A percentile compares a stretch with the other conserved stretches of the same genome.
Conservation (phyloP, 306 rosid genomes). For the Pterocarpus macrocarpus region DNA sequence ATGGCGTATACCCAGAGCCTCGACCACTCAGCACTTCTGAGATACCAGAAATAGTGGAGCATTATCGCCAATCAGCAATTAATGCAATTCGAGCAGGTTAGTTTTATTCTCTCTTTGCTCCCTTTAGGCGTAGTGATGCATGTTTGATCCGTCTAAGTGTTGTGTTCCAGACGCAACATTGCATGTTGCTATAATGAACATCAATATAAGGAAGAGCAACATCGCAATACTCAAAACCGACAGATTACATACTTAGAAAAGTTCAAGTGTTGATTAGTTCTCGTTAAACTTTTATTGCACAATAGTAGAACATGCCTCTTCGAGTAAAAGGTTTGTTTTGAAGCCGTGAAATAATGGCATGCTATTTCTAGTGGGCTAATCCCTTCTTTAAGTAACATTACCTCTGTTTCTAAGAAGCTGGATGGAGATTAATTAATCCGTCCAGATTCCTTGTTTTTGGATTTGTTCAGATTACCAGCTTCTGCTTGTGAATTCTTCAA, state of each 20-base stretch:
- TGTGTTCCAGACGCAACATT: neutral
- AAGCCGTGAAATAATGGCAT: slow-evolving; percentile 1
- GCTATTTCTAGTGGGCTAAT: neutral
- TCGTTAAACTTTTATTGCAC: neutral
- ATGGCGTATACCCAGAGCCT: slow-evolving; percentile 73
- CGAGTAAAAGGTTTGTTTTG: neutral
- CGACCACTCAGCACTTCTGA: slow-evolving; percentile 60
- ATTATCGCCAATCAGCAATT: slow-evolving; percentile 64
- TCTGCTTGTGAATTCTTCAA: slow-evolving; percentile 8
- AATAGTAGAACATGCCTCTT: neutral
- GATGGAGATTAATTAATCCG: neutral
- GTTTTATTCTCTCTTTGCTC: neutral
- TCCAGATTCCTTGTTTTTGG: neutral
- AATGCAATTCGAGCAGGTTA: slow-evolving; percentile 78
- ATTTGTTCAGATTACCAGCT: neutral
- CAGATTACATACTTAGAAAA: neutral
- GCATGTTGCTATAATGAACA: neutral
- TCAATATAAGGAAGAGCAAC: neutral
- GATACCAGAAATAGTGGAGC: slow-evolving; percentile 73
- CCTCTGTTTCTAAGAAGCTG: slow-evolving; percentile 5
- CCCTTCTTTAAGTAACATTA: neutral
- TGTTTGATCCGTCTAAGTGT: neutral
- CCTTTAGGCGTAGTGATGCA: neutral
- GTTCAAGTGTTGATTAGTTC: neutral
- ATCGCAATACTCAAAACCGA: neutral